These are phyloP conservation scores for Leccinum truebloodii DNA, from an alignment of 768 basidiomycete genomes.

Conservation along the genomic window DNA sequence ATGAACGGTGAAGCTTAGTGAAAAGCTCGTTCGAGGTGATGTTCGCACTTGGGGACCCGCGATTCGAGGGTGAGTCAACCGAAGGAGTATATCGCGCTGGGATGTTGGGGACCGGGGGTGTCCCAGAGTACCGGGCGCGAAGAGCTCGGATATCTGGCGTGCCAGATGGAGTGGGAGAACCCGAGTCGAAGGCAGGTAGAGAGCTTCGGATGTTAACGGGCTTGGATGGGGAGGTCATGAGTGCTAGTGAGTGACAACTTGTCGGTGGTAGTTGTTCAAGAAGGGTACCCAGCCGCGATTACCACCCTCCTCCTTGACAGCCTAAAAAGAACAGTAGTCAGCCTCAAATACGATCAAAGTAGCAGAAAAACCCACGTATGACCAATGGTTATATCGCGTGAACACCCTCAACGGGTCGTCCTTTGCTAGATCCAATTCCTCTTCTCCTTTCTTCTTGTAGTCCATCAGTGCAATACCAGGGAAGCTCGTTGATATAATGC, in stretches of 20 bases:
- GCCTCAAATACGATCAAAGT: neutral
- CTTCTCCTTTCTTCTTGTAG: constrained; percentile 90
- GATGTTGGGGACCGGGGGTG: constrained; percentile 51
- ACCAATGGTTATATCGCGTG: constrained; percentile 99
- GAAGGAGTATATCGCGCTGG: constrained; percentile 60
- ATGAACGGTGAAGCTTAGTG: constrained; percentile 19
- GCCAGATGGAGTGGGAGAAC: constrained; percentile 42
- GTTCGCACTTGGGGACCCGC: constrained; percentile 8
- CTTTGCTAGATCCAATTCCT: constrained; percentile 87
- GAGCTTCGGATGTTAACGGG: constrained; percentile 50
- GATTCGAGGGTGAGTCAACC: constrained; percentile 14
- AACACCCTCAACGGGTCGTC: constrained; percentile 91
- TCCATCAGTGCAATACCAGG: constrained; percentile 97
- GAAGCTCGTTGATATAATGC: constrained; percentile 95
- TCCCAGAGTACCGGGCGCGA: constrained; percentile 65
- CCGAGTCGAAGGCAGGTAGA: constrained; percentile 16
- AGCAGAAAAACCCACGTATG: constrained; percentile 59
- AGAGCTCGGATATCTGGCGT: constrained; percentile 66
- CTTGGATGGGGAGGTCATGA: constrained; percentile 57
- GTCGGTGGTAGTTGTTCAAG: neutral
- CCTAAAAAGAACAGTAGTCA: constrained; percentile 44
- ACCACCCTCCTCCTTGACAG: constrained; percentile 90
- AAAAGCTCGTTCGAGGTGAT: constrained; percentile 14
- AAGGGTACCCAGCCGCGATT: constrained; percentile 96
- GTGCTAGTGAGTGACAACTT: neutral